These are phyloP conservation scores for Clonostachys chloroleuca DNA, from an alignment of 2,329 filamentous ascomycete genomes.

Conservation along the genomic window DNA sequence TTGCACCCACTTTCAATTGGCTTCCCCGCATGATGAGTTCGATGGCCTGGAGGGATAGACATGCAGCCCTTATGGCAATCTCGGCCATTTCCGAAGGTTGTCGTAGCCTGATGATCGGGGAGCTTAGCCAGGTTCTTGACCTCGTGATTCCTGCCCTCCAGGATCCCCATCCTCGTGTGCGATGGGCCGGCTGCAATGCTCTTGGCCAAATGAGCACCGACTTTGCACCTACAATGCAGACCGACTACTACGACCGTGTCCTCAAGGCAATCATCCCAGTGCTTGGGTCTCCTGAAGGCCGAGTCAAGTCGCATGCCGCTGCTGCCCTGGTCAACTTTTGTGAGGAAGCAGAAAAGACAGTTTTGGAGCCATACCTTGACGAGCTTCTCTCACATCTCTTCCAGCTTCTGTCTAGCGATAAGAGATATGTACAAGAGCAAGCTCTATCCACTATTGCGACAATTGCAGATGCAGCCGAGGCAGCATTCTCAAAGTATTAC, in stretches of 20 bases:
- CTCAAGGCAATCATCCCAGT: slow-evolving; percentile 91
- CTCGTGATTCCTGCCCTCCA: slow-evolving; percentile 89
- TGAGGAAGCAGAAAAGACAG: slow-evolving; percentile 91
- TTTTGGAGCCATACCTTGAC: slow-evolving; percentile 90
- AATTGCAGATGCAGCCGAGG: slow-evolving; percentile 96
- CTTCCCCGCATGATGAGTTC: slow-evolving; percentile 97
- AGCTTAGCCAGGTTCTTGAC: slow-evolving; percentile 89
- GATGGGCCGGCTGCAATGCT: slow-evolving; percentile 96
- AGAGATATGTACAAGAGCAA: slow-evolving; percentile 96
- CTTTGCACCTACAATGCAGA: slow-evolving; percentile 96
- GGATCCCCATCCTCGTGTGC: slow-evolving; percentile 87
- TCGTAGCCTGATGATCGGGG: slow-evolving; percentile 89
- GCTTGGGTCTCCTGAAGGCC: slow-evolving; percentile 81
- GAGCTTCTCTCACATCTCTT: slow-evolving; percentile 81
- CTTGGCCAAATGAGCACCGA: slow-evolving; percentile 99
- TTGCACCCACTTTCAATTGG: slow-evolving; percentile 94
- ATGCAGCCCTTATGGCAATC: slow-evolving; percentile 97
- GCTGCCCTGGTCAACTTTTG: slow-evolving; percentile 99
- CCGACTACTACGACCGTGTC: slow-evolving; percentile 85
- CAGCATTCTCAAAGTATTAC: slow-evolving; percentile 93
- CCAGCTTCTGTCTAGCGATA: slow-evolving; percentile 81
- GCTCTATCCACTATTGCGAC: slow-evolving; percentile 96
- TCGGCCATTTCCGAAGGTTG: slow-evolving; percentile 98
- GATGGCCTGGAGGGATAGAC: slow-evolving; percentile 87
- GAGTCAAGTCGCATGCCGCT: slow-evolving; percentile 94